Evolutionary conservation across 2,329 filamentous ascomycete genomes (phyloP).

Genomic region (Verticillium nonalfalfae): DNA sequence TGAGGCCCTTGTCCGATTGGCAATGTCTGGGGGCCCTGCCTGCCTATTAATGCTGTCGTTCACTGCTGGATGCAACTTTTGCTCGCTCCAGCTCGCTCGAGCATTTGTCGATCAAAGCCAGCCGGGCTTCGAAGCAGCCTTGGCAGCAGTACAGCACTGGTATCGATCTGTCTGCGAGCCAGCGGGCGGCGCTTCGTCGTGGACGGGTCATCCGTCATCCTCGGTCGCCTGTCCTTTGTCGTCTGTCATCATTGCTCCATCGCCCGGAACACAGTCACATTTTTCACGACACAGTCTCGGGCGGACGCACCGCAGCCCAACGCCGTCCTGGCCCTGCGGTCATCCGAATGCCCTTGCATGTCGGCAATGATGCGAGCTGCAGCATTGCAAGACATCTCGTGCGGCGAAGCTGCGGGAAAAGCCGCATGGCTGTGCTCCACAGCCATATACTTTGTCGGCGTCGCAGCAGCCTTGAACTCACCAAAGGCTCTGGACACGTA

Average conservation of each 20-base stretch:
- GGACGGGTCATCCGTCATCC: too few relatives aligned
- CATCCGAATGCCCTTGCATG: conserved; percentile 26
- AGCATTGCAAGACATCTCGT: conserved; percentile 26
- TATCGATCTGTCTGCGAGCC: neutral
- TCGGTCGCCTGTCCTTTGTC: neutral
- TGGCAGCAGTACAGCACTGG: neutral
- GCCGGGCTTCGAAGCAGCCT: neutral
- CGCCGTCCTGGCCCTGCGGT: conserved; percentile 15
- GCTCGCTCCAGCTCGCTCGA: neutral
- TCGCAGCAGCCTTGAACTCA: neutral
- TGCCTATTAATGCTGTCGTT: neutral
- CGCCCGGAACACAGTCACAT: conserved; percentile 24
- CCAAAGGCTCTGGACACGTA: conserved; percentile 19
- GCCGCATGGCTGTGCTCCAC: conserved; percentile 13
- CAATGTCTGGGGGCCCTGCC: neutral
- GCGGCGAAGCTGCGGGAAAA: conserved; percentile 17
- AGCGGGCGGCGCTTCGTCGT: too few relatives aligned
- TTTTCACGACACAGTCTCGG: conserved; percentile 24
- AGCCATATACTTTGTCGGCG: neutral
- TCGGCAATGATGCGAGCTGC: conserved; percentile 30
- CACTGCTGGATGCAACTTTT: neutral
- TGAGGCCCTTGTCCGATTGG: neutral
- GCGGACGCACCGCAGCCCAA: conserved; percentile 21
- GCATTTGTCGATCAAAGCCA: neutral
- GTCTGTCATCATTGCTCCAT: conserved; percentile 19